phyloP scores from a whole-genome alignment of 768 basidiomycete genomes.

The Auricularia sp. region DNA sequence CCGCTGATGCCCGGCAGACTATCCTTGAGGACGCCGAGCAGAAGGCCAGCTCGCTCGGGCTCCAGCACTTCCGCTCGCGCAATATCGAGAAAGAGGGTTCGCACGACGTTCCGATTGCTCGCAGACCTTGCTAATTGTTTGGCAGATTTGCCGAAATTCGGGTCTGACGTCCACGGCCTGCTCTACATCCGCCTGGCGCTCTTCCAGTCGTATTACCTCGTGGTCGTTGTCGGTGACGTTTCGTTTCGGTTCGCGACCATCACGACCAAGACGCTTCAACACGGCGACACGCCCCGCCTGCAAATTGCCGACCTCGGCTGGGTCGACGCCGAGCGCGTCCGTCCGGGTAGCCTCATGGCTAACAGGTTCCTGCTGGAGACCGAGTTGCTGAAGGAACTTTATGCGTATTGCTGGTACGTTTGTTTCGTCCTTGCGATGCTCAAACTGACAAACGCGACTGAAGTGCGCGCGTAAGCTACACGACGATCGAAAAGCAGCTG shows the following conservation, averaged over 20 bases:
- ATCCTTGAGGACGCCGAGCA: slow-evolving; percentile 75
- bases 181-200: slow-evolving; percentile 71
- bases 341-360: not conserved
- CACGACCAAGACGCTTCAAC: slow-evolving; percentile 23
- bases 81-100: slow-evolving; percentile 59
- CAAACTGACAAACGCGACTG: not conserved
- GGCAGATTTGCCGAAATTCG: slow-evolving; percentile 62
- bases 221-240: slow-evolving; percentile 68
- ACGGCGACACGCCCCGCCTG: slow-evolving; percentile 6
- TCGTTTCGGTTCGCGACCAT: slow-evolving; percentile 78
- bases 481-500: slow-evolving; percentile 79
- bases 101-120: slow-evolving; percentile 2
- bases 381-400: slow-evolving; percentile 64
- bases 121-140: slow-evolving; percentile 1
- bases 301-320: slow-evolving; percentile 12
- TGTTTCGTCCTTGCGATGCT: not conserved
- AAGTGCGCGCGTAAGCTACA: slow-evolving; percentile 85
- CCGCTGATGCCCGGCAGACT: slow-evolving; percentile 41
- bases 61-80: slow-evolving; percentile 58
- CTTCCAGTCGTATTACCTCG: slow-evolving; percentile 75
- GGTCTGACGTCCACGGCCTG: slow-evolving; percentile 45
- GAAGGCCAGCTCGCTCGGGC: slow-evolving; percentile 77
- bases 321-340: slow-evolving; percentile 10
- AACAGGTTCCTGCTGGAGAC: slow-evolving; percentile 56
- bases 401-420: slow-evolving; percentile 76